A percentile compares a stretch with the other conserved stretches of the same genome.
These are phyloP conservation scores for Emericellopsis atlantica DNA, from an alignment of 2,329 filamentous ascomycete species.

Conservation along the genomic window DNA sequence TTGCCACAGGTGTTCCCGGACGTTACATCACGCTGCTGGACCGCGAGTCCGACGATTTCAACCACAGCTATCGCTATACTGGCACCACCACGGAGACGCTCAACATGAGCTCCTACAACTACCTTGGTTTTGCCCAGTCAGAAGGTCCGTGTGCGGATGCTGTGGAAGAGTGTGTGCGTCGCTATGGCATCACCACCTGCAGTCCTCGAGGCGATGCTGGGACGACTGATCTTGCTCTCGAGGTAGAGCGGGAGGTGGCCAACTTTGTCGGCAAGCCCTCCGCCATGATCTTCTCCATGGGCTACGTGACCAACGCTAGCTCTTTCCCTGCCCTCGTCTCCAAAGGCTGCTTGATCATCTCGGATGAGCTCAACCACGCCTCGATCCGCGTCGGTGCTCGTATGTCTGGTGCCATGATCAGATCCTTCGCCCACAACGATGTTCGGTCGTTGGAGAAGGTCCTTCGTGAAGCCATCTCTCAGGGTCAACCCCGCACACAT, in stretches of 20 bases:
- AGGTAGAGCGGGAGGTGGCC: constrained; percentile 84
- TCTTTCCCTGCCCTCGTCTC: constrained; percentile 85
- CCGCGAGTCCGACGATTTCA: constrained; percentile 82
- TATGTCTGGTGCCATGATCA: constrained; percentile 87
- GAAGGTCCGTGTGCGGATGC: constrained; percentile 93
- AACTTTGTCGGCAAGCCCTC: constrained; percentile 88
- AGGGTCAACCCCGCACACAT: constrained; percentile 95
- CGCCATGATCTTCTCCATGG: constrained; percentile 98
- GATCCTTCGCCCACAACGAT: constrained; percentile 96
- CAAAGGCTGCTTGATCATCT: constrained; percentile 89
- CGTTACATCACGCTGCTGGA: constrained; percentile 89
- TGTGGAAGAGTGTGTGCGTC: constrained; percentile 73
- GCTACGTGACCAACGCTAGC: constrained; percentile 89
- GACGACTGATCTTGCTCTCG: constrained; percentile 74
- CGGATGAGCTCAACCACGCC: constrained; percentile 94
- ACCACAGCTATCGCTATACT: constrained; percentile 77
- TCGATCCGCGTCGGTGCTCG: constrained; percentile 93
- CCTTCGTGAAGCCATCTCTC: constrained; percentile 84
- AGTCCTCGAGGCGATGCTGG: constrained; percentile 76
- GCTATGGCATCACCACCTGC: constrained; percentile 71
- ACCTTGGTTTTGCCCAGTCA: constrained; percentile 94
- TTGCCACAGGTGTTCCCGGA: constrained; percentile 85
- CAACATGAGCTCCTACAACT: constrained; percentile 99
- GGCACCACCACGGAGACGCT: constrained; percentile 88
- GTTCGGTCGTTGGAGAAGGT: constrained; percentile 77